Evolutionary conservation across 2,329 filamentous ascomycete species (phyloP).

Genomic region (Myriosclerotinia scirpicola): DNA sequence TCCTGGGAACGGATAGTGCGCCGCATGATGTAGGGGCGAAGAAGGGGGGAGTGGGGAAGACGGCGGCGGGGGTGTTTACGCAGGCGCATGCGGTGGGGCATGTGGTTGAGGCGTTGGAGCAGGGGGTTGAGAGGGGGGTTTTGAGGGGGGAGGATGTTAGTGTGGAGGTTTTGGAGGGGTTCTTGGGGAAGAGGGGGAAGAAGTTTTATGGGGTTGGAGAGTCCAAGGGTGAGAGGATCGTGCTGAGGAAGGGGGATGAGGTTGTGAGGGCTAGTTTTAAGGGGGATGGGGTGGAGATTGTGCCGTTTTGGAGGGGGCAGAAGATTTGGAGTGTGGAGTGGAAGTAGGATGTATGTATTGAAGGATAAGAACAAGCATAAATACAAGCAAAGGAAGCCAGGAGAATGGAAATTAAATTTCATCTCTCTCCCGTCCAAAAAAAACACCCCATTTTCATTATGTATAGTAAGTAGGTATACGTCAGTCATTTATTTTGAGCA

Average conservation of each 20-base stretch:
- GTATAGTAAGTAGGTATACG: too few species aligned
- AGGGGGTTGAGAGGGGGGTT: constrained; percentile 15
- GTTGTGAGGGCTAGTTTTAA: constrained; percentile 13
- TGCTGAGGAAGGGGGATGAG: constrained; percentile 17
- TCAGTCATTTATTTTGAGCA: too few species aligned
- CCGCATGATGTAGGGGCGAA: constrained; percentile 61
- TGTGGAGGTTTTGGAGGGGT: constrained; percentile 14
- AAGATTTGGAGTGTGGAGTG: constrained; percentile 23
- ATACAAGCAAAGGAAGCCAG: too few species aligned
- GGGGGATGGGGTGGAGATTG: constrained; percentile 3
- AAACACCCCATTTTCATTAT: too few species aligned
- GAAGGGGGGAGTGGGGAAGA: constrained; percentile 46
- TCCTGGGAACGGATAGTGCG: constrained; percentile 63
- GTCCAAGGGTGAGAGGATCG: constrained; percentile 12
- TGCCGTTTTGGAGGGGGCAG: constrained; percentile 22
- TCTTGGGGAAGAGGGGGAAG: constrained; percentile 18
- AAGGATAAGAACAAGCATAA: too few species aligned
- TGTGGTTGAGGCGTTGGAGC: constrained; percentile 12
- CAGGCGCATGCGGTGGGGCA: constrained; percentile 49
- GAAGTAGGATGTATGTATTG: not conserved
- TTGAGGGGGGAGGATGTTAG: constrained; percentile 5
- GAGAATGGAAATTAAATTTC: too few species aligned
- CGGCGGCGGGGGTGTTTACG: constrained; percentile 73
- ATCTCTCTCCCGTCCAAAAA: too few species aligned
- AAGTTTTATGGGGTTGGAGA: constrained; percentile 13